Evolutionary conservation across 2,329 filamentous ascomycete species (phyloP).

Genomic region (Samsoniella hepiali): DNA sequence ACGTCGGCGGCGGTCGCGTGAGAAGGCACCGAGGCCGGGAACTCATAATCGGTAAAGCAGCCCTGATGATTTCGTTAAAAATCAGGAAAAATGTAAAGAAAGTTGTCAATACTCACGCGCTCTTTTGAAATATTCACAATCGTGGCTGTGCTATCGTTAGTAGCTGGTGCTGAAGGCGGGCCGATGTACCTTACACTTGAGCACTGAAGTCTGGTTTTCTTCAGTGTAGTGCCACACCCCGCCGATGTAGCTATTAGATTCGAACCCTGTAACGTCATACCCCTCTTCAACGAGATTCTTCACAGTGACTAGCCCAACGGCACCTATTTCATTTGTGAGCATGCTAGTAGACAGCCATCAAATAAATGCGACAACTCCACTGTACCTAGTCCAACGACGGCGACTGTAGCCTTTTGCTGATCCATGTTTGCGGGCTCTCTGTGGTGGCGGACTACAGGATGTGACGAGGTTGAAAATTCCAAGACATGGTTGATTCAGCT

Average conservation of each 20-base stretch:
- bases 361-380: no score
- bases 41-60: constrained; percentile 37
- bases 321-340: background rate
- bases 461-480: background rate
- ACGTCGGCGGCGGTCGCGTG: constrained; percentile 28
- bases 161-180: background rate
- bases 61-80: constrained; percentile 20
- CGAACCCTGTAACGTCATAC: constrained; percentile 43
- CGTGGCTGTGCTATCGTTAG: constrained; percentile 24
- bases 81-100: background rate
- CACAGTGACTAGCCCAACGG: background rate
- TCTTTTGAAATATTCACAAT: constrained; percentile 33
- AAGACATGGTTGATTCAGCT: background rate
- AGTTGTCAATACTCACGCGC: constrained; percentile 23
- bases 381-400: constrained; percentile 6
- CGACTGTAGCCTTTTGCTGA: background rate
- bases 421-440: background rate
- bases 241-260: constrained; percentile 39
- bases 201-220: constrained; percentile 37
- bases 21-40: constrained; percentile 27
- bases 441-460: background rate
- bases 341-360: background rate
- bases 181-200: constrained; percentile 28
- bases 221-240: constrained; percentile 43
- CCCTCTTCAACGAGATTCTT: constrained; percentile 40